These are phyloP conservation scores for Obelidium mucronatum DNA, from an alignment of 192 early-diverging fungal species.

Conservation along the genomic window DNA sequence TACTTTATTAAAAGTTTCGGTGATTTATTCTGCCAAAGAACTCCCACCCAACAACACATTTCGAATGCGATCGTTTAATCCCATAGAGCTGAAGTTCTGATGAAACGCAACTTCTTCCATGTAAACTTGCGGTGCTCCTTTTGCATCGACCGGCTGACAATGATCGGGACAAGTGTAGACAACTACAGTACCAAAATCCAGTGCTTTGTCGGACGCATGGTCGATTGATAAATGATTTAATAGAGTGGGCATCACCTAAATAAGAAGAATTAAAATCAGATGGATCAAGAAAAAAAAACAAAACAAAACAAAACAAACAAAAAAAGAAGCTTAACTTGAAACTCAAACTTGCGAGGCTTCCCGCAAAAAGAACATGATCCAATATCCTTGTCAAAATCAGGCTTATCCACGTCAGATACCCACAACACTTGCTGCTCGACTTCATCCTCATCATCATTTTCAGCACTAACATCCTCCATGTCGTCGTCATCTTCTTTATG, in stretches of 20 bases:
- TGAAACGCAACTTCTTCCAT: slow-evolving; percentile 72
- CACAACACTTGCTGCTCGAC: slow-evolving; percentile 74
- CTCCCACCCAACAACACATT: background rate
- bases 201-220: slow-evolving; percentile 67
- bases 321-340: slow-evolving; percentile 66
- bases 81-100: slow-evolving; percentile 87
- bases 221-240: slow-evolving; percentile 80
- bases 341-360: slow-evolving; percentile 82
- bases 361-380: slow-evolving; percentile 77
- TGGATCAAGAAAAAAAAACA: slow-evolving; percentile 2
- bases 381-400: slow-evolving; percentile 56
- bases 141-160: slow-evolving; percentile 63
- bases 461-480: slow-evolving; percentile 46
- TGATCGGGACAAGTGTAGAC: slow-evolving; percentile 87
- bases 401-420: slow-evolving; percentile 76
- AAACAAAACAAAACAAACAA: background rate
- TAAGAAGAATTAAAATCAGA: background rate
- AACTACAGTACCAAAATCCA: slow-evolving; percentile 93
- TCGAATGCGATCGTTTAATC: slow-evolving; percentile 61
- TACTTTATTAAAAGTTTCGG: too few relatives aligned
- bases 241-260: slow-evolving; percentile 85
- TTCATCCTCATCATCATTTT: slow-evolving; percentile 56
- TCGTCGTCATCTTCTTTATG: background rate
- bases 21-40: background rate
- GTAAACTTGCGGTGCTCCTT: slow-evolving; percentile 46